Evolutionary conservation across 495 filamentous ascomycete genomes (phyloP), one percentile per base, ranked within the genome.

Genomic region (Mycothermus thermophilus): DNA sequence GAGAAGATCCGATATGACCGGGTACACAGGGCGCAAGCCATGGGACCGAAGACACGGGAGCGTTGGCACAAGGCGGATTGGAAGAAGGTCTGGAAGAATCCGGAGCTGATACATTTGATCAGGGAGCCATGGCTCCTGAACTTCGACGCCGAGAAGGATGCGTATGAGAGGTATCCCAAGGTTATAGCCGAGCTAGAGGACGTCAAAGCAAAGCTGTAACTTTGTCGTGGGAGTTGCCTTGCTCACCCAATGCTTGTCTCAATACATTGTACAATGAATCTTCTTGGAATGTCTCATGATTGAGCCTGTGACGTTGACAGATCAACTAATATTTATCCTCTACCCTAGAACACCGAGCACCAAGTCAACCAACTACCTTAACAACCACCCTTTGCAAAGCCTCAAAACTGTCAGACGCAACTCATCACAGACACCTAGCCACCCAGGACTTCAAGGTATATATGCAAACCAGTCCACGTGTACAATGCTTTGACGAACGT

Each of bases 1-100:
- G 60, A 72, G 41, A 60, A 60, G 3, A 48, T 72, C 6, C 53
- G 71, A 20, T 72, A 72, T 45, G 66, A 61, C 17, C 55, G 71
- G 19, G 68, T 74, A 8, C 61, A 56, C 42, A 55, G 58, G 19
- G 72, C 71, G 9, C 74, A 78, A 51, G 69, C 71, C 30, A 73
- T 60, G 31, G 74, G 74, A 1, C 67, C 70, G 35, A 59, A 61
- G 51, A 75, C 71, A 11, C 51, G 70, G 3, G 71, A 76, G 33
- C 60, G 63, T 41, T 77, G 72, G 71, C 74, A 78, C 46, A 69
- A 75, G 48, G 66, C 69, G 0, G 64, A 77, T 38, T 77, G 69
- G 63, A 57, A 51, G 20, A 58, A 66, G 28, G 71, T 67, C 7
- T 69, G 62, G 52, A 61, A 72, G 30, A 63, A 78, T 40, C 78